Base-by-base conservation (phyloP, 2,329 filamentous ascomycete species). In the Talaromyces sp. region DNA sequence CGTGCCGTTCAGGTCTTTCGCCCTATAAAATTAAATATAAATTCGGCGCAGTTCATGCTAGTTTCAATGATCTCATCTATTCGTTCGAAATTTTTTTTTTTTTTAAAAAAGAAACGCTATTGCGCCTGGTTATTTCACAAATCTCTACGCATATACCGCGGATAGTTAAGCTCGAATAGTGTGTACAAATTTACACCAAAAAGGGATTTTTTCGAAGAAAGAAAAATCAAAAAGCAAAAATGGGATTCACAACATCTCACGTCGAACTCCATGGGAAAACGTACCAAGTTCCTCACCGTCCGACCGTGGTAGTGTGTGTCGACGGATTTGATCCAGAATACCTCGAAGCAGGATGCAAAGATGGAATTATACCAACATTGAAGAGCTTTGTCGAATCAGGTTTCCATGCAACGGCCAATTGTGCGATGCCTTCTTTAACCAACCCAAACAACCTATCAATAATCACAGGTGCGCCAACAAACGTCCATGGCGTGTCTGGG, bases 391-490 rank as follows among this genome's bases (percentile, higher is more conserved):
- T 73, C 6, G 61, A 74, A 5, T 56, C 64, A 5, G 77, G 78
- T 5, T 80, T 80, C 65, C 73, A 77, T 57, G 66, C 67, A 1
- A 75, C 73, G 0, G 78, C 76, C 0, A 70, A 75, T 44, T 72
- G 71, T 52, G 71, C 72, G 34, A 80, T 80, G 77, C 78, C 78
- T 0, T 77, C 78, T 0, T 75, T 80, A 61, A 80, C 78, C 10
- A 80, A 80, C 60, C 75, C 78, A 3, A 80, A 80, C 68, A 80
- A 80, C 59, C 70, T 78, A 4, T 78, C 75, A 57, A 80, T 80
- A 60, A 78, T 80, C 66, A 79, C 78, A 1, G 77, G 78, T 4
- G 70, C 68, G 9, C 76, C 78, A 1, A 71, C 78, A 0, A 62
- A 70, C 3, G 67, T 73, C 8, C 78, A 81, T 56, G 78, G 78